Evolutionary conservation across 768 basidiomycete species (phyloP).

Genomic region (Kondoa subrosea): DNA sequence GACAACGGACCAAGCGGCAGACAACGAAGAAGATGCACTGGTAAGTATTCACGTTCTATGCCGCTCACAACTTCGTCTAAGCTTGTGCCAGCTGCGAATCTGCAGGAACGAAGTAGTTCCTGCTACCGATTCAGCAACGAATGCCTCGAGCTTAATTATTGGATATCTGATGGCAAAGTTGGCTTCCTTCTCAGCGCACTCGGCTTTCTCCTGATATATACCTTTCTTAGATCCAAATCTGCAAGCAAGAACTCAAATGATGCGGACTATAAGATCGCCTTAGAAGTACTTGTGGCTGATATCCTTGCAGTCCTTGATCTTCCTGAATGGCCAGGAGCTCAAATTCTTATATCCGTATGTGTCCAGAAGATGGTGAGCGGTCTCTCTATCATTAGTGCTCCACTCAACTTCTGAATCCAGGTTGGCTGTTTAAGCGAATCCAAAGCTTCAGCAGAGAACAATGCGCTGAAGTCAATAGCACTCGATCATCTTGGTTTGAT

Average conservation of each 20-base stretch:
- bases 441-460: slow-evolving; percentile 54
- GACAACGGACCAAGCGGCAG: too few species aligned
- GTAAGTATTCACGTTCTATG: too few species aligned
- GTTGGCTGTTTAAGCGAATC: slow-evolving; percentile 67
- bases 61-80: background rate
- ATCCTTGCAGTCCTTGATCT: slow-evolving; percentile 71
- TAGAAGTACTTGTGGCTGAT: slow-evolving; percentile 79
- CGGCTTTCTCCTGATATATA: too few species aligned
- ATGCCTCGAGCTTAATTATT: slow-evolving; percentile 68
- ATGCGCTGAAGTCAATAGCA: slow-evolving; percentile 72
- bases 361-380: slow-evolving; percentile 63
- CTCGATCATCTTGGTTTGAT: slow-evolving; percentile 89
- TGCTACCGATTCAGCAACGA: slow-evolving; percentile 63
- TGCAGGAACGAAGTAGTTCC: slow-evolving; percentile 29
- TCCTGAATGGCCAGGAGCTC: slow-evolving; percentile 95
- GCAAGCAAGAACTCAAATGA: slow-evolving; percentile 86
- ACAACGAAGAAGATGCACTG: too few species aligned
- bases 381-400: background rate
- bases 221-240: background rate
- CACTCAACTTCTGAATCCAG: slow-evolving; percentile 33
- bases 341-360: slow-evolving; percentile 58
- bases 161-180: slow-evolving; percentile 55
- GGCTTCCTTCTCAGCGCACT: background rate
- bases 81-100: background rate
- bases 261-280: slow-evolving; percentile 77